These are phyloP conservation scores for Moesziomyces aphidis DNA, from an alignment of 1,284 basidiomycete genomes.

Conservation along the genomic window DNA sequence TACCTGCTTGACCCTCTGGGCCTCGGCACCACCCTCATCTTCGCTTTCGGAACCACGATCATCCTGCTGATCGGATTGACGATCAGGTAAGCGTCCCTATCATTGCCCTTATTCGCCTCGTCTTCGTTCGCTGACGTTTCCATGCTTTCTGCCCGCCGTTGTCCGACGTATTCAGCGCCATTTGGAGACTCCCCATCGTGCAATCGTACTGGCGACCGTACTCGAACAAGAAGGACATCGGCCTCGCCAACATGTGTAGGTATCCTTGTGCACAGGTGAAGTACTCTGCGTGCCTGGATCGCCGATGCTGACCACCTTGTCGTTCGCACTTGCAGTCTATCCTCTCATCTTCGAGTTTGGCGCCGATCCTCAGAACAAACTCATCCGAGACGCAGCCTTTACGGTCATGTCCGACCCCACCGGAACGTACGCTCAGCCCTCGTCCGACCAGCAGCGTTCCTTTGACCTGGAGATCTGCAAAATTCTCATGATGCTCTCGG, in stretches of 20 bases:
- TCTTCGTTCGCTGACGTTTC: neutral
- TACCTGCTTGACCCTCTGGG: conserved; percentile 33
- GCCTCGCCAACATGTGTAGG: conserved; percentile 34
- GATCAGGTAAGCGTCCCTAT: conserved; percentile 15
- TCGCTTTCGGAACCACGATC: conserved; percentile 22
- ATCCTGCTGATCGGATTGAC: conserved; percentile 19
- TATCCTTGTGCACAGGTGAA: neutral
- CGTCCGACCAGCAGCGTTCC: conserved; percentile 35
- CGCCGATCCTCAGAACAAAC: conserved; percentile 39
- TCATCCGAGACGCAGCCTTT: conserved; percentile 58
- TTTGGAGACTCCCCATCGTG: conserved; percentile 33
- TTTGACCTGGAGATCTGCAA: conserved; percentile 55
- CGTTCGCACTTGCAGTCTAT: conserved; percentile 50
- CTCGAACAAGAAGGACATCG: conserved; percentile 14
- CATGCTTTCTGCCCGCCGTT: neutral
- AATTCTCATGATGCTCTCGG: conserved; percentile 39
- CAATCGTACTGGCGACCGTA: conserved; percentile 21
- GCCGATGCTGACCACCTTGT: neutral
- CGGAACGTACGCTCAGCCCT: conserved; percentile 15
- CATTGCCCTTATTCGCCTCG: neutral
- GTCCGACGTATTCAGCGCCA: conserved; percentile 4
- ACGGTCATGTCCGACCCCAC: conserved; percentile 45
- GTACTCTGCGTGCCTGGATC: too few species aligned
- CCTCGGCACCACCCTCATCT: conserved; percentile 13
- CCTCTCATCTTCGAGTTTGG: conserved; percentile 66